A percentile compares a stretch with the other conserved stretches of the same genome.
These are phyloP conservation scores for Aspergillus arachidicola DNA, from an alignment of 2,329 filamentous ascomycete species.

Conservation along the genomic window DNA sequence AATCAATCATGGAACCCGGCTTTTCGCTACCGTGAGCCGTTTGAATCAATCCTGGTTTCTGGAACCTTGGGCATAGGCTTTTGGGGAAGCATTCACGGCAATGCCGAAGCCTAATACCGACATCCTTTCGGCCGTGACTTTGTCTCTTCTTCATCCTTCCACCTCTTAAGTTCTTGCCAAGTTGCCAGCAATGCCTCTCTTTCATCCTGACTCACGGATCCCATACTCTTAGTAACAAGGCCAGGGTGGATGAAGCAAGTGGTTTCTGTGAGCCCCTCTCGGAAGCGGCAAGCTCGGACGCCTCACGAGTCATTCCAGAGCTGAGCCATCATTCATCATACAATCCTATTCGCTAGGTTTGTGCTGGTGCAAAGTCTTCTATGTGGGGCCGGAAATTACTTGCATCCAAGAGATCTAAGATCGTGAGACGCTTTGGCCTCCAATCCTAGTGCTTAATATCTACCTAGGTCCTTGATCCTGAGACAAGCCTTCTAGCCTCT, in stretches of 20 bases:
- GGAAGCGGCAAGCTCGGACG: neutral
- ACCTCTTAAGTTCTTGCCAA: too few relatives aligned
- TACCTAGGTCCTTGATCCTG: too few relatives aligned
- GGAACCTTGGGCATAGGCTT: neutral
- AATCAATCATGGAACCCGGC: neutral
- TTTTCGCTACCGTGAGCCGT: neutral
- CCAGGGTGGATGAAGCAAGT: too few relatives aligned
- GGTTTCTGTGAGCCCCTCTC: neutral
- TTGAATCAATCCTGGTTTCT: neutral
- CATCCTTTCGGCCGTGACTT: too few relatives aligned
- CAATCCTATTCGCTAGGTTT: neutral
- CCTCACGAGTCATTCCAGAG: neutral
- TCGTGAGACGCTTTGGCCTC: neutral
- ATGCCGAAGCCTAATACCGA: neutral
- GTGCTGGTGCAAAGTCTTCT: neutral
- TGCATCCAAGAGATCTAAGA: neutral
- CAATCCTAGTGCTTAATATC: neutral
- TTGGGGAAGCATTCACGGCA: neutral
- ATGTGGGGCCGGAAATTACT: neutral
- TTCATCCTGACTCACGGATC: too few relatives aligned
- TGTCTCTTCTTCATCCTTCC: neutral
- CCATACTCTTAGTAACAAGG: neutral
- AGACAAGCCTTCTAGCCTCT: too few relatives aligned
- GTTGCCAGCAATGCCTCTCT: too few relatives aligned
- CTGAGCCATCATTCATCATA: neutral